Evolutionary conservation across 345 rosid species (phyloP).

Genomic region (Pugionium dolabratum): DNA sequence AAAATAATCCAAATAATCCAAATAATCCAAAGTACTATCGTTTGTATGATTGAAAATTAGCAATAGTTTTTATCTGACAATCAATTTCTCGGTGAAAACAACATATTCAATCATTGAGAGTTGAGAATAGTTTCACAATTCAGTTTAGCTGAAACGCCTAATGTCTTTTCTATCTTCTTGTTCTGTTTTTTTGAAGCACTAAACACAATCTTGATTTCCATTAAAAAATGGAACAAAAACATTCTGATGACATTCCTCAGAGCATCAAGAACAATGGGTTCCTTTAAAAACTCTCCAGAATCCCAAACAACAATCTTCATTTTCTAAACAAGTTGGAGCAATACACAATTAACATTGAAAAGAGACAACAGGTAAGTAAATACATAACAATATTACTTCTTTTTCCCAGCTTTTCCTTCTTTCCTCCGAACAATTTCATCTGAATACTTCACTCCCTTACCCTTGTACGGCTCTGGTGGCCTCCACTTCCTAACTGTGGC

Average conservation of each 20-base stretch:
- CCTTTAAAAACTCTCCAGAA: not conserved
- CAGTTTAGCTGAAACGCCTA: too few relatives aligned
- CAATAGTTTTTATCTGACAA: too few relatives aligned
- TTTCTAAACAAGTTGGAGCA: slow-evolving; percentile 24
- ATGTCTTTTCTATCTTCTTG: too few relatives aligned
- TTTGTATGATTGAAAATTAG: slow-evolving; percentile 8
- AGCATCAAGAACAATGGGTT: slow-evolving; percentile 19
- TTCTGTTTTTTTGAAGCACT: too few relatives aligned
- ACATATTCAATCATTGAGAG: too few relatives aligned
- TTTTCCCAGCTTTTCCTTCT: slow-evolving; percentile 97
- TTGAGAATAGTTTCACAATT: too few relatives aligned
- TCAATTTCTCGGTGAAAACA: too few relatives aligned
- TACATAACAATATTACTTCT: slow-evolving; percentile 52
- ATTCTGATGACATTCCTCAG: not conserved
- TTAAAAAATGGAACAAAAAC: not conserved
- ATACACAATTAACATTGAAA: slow-evolving; percentile 22
- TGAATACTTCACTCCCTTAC: slow-evolving; percentile 88
- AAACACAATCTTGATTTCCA: not conserved
- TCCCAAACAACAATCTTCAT: slow-evolving; percentile 16
- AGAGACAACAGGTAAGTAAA: slow-evolving; percentile 3
- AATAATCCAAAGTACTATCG: not conserved
- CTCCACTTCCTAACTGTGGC: slow-evolving; percentile 89
- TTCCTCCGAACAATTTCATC: slow-evolving; percentile 76
- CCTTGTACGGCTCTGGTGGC: slow-evolving; percentile 96
- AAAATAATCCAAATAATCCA: slow-evolving; percentile 7